These are phyloP conservation scores for Colletotrichum gloeosporioides DNA, from an alignment of 2,329 filamentous ascomycete genomes.

Conservation along the genomic window DNA sequence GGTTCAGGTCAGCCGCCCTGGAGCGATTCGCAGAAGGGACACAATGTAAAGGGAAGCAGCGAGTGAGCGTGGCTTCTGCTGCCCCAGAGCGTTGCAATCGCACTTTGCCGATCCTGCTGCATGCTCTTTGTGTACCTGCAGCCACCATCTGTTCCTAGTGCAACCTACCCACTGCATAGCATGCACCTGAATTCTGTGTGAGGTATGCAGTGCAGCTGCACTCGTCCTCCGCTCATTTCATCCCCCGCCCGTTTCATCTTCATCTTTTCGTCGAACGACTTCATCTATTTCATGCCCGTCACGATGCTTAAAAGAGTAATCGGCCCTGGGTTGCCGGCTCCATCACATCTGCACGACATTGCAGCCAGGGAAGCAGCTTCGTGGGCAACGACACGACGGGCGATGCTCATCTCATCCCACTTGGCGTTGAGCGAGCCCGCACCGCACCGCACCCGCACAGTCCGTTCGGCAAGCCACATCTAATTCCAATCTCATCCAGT, in stretches of 20 bases:
- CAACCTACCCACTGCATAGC: not conserved
- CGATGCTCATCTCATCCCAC: not conserved
- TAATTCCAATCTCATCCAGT: not conserved
- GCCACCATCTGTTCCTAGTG: not conserved
- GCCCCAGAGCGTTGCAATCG: not conserved
- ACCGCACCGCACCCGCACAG: not conserved
- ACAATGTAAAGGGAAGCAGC: not conserved
- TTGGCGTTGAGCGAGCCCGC: not conserved
- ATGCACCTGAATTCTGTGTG: not conserved
- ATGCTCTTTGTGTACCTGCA: conserved; percentile 1
- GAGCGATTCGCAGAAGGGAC: not conserved
- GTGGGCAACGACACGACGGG: not conserved
- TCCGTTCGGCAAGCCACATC: not conserved
- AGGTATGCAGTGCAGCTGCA: conserved; percentile 8
- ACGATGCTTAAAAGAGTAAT: not conserved
- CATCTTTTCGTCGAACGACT: conserved; percentile 6
- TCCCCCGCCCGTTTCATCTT: conserved; percentile 14
- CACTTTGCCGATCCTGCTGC: not conserved
- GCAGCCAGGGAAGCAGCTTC: not conserved
- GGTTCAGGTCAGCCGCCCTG: conserved; percentile 3
- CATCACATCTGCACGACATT: conserved; percentile 18
- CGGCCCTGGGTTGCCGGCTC: not conserved
- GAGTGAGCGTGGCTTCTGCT: not conserved
- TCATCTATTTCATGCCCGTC: not conserved
- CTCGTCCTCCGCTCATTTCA: conserved; percentile 2